Percentiles rank a stretch among this genome's conserved stretches.
Evolutionary conservation across 192 early-diverging fungal species (phyloP).

Genomic region (Helicostylum pulchrum): DNA sequence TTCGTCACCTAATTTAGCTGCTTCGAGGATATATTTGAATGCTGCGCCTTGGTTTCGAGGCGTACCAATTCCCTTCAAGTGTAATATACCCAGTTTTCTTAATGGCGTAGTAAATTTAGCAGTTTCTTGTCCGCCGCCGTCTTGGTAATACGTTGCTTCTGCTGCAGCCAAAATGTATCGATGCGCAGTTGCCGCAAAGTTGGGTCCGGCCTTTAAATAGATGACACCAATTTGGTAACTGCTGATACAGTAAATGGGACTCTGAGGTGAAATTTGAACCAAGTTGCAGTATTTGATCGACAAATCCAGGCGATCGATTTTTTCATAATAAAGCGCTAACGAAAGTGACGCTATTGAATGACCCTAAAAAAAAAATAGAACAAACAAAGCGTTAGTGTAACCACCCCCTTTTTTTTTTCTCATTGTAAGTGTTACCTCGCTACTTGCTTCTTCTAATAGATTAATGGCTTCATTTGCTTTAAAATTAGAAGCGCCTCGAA

Average conservation of each 20-base stretch:
- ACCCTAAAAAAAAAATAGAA: constrained; percentile 1
- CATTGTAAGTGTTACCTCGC: no score
- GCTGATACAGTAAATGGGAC: constrained; percentile 4
- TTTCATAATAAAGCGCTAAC: not conserved
- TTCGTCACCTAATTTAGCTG: not conserved
- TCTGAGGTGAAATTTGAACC: not conserved
- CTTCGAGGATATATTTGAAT: not conserved
- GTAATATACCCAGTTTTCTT: constrained; percentile 8
- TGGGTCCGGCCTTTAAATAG: not conserved
- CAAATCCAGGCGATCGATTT: no score
- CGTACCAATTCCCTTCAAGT: not conserved
- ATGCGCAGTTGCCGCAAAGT: not conserved
- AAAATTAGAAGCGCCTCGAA: no score
- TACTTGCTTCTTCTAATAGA: no score
- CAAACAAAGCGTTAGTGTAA: no score
- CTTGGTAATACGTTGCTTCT: not conserved
- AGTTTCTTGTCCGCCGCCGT: not conserved
- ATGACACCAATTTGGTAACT: not conserved
- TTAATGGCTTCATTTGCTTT: no score
- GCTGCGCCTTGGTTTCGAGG: not conserved
- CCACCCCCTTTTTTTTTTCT: no score
- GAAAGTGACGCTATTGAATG: not conserved
- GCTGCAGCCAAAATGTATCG: not conserved
- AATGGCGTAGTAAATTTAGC: not conserved
- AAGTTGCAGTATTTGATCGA: not conserved